Percentiles rank a stretch among this genome's conserved stretches.
phyloP scores from a whole-genome alignment of 2,329 filamentous ascomycete genomes.

The Herpomyces periplanetae region DNA sequence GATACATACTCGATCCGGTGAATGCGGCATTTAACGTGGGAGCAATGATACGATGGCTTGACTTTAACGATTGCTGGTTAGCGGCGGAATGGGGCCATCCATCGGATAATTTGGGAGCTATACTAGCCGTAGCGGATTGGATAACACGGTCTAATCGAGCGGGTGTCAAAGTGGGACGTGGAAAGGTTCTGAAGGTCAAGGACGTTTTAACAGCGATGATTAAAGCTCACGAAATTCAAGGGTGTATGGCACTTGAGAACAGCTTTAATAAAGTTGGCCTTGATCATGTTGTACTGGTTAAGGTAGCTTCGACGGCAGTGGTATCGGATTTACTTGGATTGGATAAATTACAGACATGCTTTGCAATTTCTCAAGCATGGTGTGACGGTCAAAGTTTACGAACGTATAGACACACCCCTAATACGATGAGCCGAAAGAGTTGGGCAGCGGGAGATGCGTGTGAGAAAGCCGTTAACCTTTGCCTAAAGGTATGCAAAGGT shows the following conservation, averaged over 20 bases:
- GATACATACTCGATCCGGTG: constrained; percentile 74
- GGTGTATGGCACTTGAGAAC: constrained; percentile 80
- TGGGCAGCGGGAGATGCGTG: constrained; percentile 96
- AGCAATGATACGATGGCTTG: constrained; percentile 91
- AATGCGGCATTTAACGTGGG: constrained; percentile 96
- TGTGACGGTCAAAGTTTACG: constrained; percentile 81
- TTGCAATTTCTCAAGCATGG: constrained; percentile 86
- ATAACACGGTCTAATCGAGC: constrained; percentile 71
- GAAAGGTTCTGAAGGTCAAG: constrained; percentile 48
- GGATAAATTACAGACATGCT: constrained; percentile 55
- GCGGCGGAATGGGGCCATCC: constrained; percentile 96
- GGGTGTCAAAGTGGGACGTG: constrained; percentile 25
- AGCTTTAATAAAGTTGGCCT: constrained; percentile 95
- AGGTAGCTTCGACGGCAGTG: constrained; percentile 75
- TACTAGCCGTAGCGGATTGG: constrained; percentile 89
- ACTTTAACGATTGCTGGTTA: constrained; percentile 99
- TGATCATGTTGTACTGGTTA: constrained; percentile 90
- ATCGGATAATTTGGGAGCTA: constrained; percentile 86
- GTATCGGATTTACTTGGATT: constrained; percentile 83
- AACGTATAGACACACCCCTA: constrained; percentile 84
- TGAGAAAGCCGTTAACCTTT: constrained; percentile 67
- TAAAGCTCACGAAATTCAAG: constrained; percentile 96
- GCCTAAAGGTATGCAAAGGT: constrained; percentile 59
- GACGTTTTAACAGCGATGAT: constrained; percentile 92
- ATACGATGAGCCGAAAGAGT: constrained; percentile 98